These are phyloP conservation scores for Fusarium pseudoanthophilum DNA, from an alignment of 2,329 filamentous ascomycete species.

Conservation along the genomic window DNA sequence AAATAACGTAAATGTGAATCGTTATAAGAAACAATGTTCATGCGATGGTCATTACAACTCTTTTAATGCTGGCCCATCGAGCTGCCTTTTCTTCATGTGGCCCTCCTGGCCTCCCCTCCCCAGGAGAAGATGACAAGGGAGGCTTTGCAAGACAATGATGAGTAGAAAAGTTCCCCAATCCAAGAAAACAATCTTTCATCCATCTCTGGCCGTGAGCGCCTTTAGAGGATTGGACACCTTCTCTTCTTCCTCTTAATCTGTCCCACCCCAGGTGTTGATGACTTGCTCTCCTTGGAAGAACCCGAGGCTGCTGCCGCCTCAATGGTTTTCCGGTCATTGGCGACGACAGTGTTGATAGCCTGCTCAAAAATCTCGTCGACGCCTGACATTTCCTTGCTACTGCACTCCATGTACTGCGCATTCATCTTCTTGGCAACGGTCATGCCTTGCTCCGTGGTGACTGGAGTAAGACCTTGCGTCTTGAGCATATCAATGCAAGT, in stretches of 20 bases:
- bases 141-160: constrained; percentile 20
- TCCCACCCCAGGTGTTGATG: constrained; percentile 57
- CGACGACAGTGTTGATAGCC: constrained; percentile 89
- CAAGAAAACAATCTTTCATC: constrained; percentile 32
- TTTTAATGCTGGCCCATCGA: constrained; percentile 47
- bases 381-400: constrained; percentile 95
- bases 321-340: constrained; percentile 76
- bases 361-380: constrained; percentile 96
- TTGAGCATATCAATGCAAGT: constrained; percentile 99
- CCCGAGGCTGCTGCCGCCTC: constrained; percentile 58
- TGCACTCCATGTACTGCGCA: constrained; percentile 97
- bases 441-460: constrained; percentile 89
- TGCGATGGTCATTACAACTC: constrained; percentile 56
- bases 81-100: constrained; percentile 21
- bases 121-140: constrained; percentile 28
- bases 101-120: constrained; percentile 27
- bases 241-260: constrained; percentile 82
- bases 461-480: constrained; percentile 94
- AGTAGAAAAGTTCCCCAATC: constrained; percentile 30
- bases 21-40: constrained; percentile 52
- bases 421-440: constrained; percentile 93
- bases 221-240: constrained; percentile 81
- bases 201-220: constrained; percentile 30
- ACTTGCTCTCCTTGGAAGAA: constrained; percentile 52
- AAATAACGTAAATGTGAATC: constrained; percentile 46